phyloP scores from a whole-genome alignment of 2,329 filamentous ascomycete species.

The Ophiostoma himal-ulmi region DNA sequence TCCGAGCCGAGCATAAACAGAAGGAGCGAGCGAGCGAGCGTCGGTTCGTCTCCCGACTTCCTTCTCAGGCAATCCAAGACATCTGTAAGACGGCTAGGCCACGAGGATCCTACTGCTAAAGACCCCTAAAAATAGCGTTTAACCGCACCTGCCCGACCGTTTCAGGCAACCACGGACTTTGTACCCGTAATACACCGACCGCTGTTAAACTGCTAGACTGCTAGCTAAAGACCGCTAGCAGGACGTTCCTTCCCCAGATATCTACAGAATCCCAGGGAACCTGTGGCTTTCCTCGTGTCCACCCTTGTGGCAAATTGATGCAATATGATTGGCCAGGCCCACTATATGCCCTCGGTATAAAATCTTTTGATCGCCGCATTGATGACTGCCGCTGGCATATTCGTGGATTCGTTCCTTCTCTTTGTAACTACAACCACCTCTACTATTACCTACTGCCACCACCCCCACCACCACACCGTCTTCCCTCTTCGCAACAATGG shows the following conservation, averaged over 20 bases:
- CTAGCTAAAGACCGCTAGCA: not conserved
- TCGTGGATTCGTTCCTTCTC: not conserved
- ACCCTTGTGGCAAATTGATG: conserved; percentile 25
- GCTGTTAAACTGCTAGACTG: too few relatives aligned
- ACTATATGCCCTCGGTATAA: conserved; percentile 21
- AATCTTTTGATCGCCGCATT: conserved; percentile 17
- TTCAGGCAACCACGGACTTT: conserved; percentile 4
- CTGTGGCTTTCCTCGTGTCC: conserved; percentile 3
- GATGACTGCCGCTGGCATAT: not conserved
- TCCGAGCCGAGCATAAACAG: not conserved
- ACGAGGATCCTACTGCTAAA: not conserved
- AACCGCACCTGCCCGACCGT: not conserved
- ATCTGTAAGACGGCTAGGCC: not conserved
- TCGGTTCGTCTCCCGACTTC: not conserved
- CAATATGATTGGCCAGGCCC: conserved; percentile 23
- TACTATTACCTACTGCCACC: not conserved
- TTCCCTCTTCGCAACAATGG: conserved; percentile 44
- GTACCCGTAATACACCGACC: not conserved
- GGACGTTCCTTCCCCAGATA: not conserved
- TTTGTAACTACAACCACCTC: not conserved
- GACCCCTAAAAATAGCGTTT: conserved; percentile 1
- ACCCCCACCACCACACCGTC: not conserved
- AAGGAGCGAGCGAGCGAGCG: not conserved
- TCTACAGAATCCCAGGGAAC: conserved; percentile 12
- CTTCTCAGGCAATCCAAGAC: not conserved